phyloP scores from a whole-genome alignment of 2,329 filamentous ascomycete species.

The Eutypa lata region DNA sequence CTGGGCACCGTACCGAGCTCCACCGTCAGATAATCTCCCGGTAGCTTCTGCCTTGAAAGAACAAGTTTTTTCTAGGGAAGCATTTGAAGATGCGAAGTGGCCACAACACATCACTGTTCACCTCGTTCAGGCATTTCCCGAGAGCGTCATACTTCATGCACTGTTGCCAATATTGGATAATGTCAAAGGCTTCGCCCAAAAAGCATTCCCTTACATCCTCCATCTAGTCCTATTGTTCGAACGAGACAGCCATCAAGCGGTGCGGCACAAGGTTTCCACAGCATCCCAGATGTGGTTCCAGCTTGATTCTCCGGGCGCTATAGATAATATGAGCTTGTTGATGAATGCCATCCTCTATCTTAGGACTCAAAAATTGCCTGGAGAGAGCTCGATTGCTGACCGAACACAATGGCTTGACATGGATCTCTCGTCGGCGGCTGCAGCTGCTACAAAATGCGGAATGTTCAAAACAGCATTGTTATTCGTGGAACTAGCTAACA shows the following conservation, averaged over 20 bases:
- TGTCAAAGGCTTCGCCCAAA: constrained; percentile 67
- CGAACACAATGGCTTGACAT: constrained; percentile 83
- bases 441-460: constrained; percentile 71
- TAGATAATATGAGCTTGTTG: constrained; percentile 67
- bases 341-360: constrained; percentile 83
- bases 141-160: constrained; percentile 67
- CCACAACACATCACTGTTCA: constrained; percentile 58
- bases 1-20: constrained; percentile 54
- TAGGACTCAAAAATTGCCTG: constrained; percentile 71
- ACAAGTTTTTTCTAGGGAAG: constrained; percentile 32
- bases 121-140: constrained; percentile 55
- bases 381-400: constrained; percentile 75
- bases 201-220: constrained; percentile 77
- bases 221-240: constrained; percentile 76
- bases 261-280: constrained; percentile 63
- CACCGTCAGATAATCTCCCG: constrained; percentile 48
- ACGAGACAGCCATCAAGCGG: constrained; percentile 54
- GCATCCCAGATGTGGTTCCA: constrained; percentile 64
- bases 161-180: constrained; percentile 63
- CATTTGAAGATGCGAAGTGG: constrained; percentile 54
- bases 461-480: constrained; percentile 86
- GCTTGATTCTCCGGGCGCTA: constrained; percentile 39
- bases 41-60: constrained; percentile 22
- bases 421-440: constrained; percentile 67
- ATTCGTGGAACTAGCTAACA: constrained; percentile 70